Conservation (phyloP, 495 filamentous ascomycete genomes). For the Podospora didyma region DNA sequence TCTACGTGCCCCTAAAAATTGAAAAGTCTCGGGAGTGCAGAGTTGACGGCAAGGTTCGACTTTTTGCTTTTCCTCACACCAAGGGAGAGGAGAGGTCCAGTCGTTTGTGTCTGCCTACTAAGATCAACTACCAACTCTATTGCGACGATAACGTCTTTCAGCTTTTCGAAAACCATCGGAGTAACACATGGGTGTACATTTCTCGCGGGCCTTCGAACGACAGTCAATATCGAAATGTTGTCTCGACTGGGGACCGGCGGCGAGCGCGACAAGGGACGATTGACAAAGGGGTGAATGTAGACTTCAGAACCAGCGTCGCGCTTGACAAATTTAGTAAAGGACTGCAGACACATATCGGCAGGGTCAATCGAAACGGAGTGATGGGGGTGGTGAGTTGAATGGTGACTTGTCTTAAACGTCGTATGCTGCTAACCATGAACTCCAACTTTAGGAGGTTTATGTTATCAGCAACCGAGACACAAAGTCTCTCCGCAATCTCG, state of each 20-base stretch:
- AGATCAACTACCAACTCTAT: constrained; percentile 42
- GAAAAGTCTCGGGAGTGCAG: constrained; percentile 30
- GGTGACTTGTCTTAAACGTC: background rate
- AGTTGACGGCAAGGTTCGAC: constrained; percentile 39
- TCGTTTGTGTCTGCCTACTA: constrained; percentile 36
- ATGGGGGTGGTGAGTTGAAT: constrained; percentile 32
- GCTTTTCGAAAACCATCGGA: constrained; percentile 37
- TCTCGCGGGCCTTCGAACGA: constrained; percentile 33
- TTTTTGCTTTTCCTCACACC: constrained; percentile 48
- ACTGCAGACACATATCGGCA: constrained; percentile 39
- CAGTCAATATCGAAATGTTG: constrained; percentile 29
- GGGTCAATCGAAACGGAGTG: constrained; percentile 38
- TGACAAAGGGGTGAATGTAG: constrained; percentile 36
- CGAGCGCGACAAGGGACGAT: constrained; percentile 35
- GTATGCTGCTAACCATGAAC: background rate
- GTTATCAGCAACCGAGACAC: constrained; percentile 51
- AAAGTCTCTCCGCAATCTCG: constrained; percentile 40
- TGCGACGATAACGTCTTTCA: constrained; percentile 40
- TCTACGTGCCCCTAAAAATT: constrained; percentile 46
- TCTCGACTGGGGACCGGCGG: constrained; percentile 29
- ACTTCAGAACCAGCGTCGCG: constrained; percentile 41
- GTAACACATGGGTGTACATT: constrained; percentile 45
- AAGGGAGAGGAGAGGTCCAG: constrained; percentile 34
- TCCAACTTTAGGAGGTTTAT: constrained; percentile 42
- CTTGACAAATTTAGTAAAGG: constrained; percentile 43